Conservation (phyloP, 306 rosid species). For the Vigna radiata region DNA sequence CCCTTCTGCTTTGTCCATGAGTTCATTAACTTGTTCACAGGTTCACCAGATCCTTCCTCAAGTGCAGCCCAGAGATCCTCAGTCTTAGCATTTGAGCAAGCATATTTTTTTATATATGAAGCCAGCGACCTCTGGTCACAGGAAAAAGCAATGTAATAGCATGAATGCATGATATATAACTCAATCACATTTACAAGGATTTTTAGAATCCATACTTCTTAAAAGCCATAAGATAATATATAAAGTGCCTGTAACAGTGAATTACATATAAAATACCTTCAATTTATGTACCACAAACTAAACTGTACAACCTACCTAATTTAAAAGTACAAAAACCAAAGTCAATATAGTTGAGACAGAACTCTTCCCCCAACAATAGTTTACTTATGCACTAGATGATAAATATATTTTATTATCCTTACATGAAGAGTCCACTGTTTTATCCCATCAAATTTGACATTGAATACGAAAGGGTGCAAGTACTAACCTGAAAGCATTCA, state of each 20-base stretch:
- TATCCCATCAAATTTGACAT: constrained; percentile 20
- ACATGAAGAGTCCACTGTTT: constrained; percentile 35
- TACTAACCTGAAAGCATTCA: constrained; percentile 82
- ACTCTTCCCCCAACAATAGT: constrained; percentile 10
- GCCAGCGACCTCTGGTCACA: constrained; percentile 86
- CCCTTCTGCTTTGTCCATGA: constrained; percentile 97
- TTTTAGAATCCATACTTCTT: background rate
- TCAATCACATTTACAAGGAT: background rate
- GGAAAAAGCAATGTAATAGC: constrained; percentile 36
- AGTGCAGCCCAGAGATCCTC: constrained; percentile 97
- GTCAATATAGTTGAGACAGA: constrained; percentile 15
- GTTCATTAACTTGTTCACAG: constrained; percentile 85
- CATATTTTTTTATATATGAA: constrained; percentile 77
- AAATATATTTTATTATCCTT: background rate
- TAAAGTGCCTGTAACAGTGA: constrained; percentile 9
- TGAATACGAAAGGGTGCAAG: constrained; percentile 29
- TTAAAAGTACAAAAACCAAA: constrained; percentile 4
- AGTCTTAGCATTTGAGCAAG: constrained; percentile 85
- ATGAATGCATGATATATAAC: constrained; percentile 5
- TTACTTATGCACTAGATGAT: background rate
- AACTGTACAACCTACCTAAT: constrained; percentile 1
- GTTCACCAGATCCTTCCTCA: constrained; percentile 93
- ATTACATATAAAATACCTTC: background rate
- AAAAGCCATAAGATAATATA: constrained; percentile 13
- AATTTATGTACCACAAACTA: constrained; percentile 2